These are phyloP conservation scores for Mortierella hygrophila DNA, from an alignment of 192 early-diverging fungal species.

Conservation along the genomic window DNA sequence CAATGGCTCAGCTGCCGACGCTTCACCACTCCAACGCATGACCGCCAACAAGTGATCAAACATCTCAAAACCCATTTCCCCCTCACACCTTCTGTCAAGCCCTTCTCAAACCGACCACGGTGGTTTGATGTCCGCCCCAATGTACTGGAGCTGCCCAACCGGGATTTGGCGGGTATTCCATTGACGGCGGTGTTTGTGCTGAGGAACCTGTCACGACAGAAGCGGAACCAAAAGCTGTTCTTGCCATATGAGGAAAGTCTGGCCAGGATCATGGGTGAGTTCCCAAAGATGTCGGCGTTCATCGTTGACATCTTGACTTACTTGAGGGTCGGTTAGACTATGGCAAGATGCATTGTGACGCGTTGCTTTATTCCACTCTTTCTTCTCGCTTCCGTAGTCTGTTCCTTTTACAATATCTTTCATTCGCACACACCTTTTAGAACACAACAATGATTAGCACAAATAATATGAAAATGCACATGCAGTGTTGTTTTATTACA, in stretches of 20 bases:
- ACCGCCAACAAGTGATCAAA: conserved; percentile 52
- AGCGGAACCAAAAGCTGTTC: conserved; percentile 60
- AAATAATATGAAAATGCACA: conserved; percentile 3
- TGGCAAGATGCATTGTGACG: not conserved
- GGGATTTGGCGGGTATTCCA: conserved; percentile 65
- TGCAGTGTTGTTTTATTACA: not conserved
- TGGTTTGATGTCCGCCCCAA: conserved; percentile 58
- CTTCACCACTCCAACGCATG: conserved; percentile 44
- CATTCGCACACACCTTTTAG: not conserved
- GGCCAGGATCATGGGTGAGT: conserved; percentile 60
- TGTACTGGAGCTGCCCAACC: conserved; percentile 44
- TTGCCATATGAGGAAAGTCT: conserved; percentile 67
- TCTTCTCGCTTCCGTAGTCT: not conserved
- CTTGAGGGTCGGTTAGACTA: conserved; percentile 49
- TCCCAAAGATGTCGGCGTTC: conserved; percentile 62
- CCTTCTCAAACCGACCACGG: conserved; percentile 34
- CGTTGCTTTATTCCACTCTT: not conserved
- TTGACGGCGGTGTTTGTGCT: conserved; percentile 68
- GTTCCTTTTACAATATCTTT: not conserved
- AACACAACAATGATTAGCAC: not conserved
- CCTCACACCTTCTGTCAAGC: conserved; percentile 52
- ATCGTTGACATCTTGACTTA: conserved; percentile 61
- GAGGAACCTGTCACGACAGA: conserved; percentile 62
- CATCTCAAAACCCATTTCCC: conserved; percentile 69
- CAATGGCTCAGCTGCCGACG: conserved; percentile 66